These are phyloP conservation scores for Coemansia sp. DNA, from an alignment of 192 early-diverging fungal species.

Conservation along the genomic window DNA sequence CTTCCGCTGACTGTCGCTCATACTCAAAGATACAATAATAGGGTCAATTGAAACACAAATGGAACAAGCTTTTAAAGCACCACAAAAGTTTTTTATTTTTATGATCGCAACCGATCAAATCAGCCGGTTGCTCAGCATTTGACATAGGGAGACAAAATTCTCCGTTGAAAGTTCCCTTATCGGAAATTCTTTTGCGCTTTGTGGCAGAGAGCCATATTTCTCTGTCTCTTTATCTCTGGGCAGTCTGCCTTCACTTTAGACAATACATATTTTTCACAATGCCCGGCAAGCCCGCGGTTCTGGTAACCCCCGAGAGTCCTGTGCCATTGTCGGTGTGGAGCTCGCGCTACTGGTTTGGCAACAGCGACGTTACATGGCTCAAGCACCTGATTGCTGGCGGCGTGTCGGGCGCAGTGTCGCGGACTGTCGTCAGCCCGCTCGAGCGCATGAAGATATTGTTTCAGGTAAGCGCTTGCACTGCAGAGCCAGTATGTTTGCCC, in stretches of 20 bases:
- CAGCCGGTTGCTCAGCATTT: background rate
- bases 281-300: conserved; percentile 17
- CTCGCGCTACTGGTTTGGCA: conserved; percentile 56
- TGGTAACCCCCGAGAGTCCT: conserved; percentile 18
- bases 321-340: conserved; percentile 36
- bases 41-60: background rate
- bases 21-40: background rate
- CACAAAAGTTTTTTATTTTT: conserved; percentile 4
- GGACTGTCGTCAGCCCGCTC: conserved; percentile 76
- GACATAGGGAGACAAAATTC: background rate
- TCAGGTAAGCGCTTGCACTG: conserved; percentile 55
- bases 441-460: conserved; percentile 86
- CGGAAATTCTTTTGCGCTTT: background rate
- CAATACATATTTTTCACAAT: background rate
- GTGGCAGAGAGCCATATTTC: background rate
- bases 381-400: conserved; percentile 79
- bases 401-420: conserved; percentile 72
- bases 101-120: background rate
- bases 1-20: conserved; percentile 7
- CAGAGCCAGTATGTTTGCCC: background rate
- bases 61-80: background rate
- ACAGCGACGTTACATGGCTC: conserved; percentile 58
- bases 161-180: background rate
- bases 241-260: background rate
- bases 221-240: background rate